Percentiles rank a stretch among this genome's conserved stretches.
phyloP scores from a whole-genome alignment of 139 green algal species.

The Desmodesmus armatus region DNA sequence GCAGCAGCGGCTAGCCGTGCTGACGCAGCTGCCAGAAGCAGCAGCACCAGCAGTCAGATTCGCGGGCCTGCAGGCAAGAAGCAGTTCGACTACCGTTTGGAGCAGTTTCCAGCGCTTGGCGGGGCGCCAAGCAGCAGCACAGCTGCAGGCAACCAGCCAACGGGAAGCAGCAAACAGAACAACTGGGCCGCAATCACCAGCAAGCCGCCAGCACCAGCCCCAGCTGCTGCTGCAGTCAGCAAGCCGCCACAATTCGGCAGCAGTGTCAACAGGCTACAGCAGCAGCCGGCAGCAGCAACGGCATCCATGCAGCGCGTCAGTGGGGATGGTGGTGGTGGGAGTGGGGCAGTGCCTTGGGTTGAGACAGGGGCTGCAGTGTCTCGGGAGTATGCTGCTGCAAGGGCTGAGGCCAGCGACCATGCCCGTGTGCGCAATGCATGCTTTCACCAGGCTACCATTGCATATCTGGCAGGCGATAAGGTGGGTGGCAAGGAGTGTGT shows the following conservation, averaged over 20 bases:
- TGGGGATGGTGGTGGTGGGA: background rate
- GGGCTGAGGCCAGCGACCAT: conserved; percentile 72
- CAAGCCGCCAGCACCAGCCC: background rate
- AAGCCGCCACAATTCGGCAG: background rate
- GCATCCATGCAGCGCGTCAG: background rate
- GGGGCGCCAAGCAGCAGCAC: background rate
- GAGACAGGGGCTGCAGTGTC: conserved; percentile 66
- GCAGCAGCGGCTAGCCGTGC: background rate
- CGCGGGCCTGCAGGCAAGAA: background rate
- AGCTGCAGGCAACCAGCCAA: background rate
- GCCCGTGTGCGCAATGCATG: conserved; percentile 76
- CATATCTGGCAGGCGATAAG: conserved; percentile 17
- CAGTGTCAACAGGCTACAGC: background rate
- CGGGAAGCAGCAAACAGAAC: no score
- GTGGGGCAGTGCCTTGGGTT: conserved; percentile 57
- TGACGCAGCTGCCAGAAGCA: background rate
- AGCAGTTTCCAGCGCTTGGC: no score
- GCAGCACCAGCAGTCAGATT: background rate
- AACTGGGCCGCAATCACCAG: background rate
- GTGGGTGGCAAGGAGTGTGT: no score
- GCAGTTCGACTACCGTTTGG: background rate
- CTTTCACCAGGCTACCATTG: conserved; percentile 74
- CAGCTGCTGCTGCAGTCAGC: background rate
- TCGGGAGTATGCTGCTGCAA: conserved; percentile 61
- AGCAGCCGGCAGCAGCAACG: background rate